These are phyloP conservation scores for Globisporangium takayamanum DNA, from an alignment of 352 stramenopile genomes.

Conservation along the genomic window DNA sequence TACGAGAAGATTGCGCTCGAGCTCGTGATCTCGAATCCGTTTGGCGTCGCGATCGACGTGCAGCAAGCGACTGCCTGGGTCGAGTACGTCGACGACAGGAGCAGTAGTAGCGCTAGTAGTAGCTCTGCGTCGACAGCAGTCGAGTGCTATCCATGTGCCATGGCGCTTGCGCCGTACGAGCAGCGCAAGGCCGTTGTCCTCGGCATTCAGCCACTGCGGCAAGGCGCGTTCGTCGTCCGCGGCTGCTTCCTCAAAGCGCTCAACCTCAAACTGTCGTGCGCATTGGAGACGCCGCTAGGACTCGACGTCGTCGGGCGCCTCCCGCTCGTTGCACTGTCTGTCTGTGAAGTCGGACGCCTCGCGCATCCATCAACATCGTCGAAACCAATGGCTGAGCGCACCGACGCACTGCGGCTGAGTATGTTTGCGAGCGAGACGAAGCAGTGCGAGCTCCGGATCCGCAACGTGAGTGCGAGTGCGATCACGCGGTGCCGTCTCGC, in stretches of 20 bases:
- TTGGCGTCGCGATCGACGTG: slow-evolving; percentile 52
- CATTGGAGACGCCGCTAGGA: slow-evolving; percentile 17
- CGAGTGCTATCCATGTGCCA: slow-evolving; percentile 53
- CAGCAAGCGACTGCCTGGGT: slow-evolving; percentile 60
- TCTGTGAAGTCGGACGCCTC: slow-evolving; percentile 38
- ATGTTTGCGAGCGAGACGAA: slow-evolving; percentile 72
- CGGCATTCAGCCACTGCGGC: slow-evolving; percentile 32
- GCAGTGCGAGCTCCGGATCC: slow-evolving; percentile 41
- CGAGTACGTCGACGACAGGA: slow-evolving; percentile 14
- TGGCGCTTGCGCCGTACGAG: slow-evolving; percentile 49
- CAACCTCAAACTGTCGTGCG: slow-evolving; percentile 57
- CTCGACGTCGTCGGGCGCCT: slow-evolving; percentile 41
- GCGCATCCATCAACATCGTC: slow-evolving; percentile 7
- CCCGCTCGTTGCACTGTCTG: slow-evolving; percentile 37
- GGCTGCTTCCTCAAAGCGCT: slow-evolving; percentile 60
- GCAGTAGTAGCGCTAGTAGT: background rate
- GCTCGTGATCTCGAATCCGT: slow-evolving; percentile 58
- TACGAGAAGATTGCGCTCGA: slow-evolving; percentile 53
- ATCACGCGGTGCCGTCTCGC: slow-evolving; percentile 40
- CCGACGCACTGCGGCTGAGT: slow-evolving; percentile 23
- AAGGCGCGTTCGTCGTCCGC: slow-evolving; percentile 34
- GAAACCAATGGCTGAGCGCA: background rate
- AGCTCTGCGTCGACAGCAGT: slow-evolving; percentile 14
- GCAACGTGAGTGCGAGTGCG: slow-evolving; percentile 33
- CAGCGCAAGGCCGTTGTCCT: slow-evolving; percentile 39